phyloP scores from a whole-genome alignment of 352 stramenopile genomes.

The Phytophthora cryptogea region DNA sequence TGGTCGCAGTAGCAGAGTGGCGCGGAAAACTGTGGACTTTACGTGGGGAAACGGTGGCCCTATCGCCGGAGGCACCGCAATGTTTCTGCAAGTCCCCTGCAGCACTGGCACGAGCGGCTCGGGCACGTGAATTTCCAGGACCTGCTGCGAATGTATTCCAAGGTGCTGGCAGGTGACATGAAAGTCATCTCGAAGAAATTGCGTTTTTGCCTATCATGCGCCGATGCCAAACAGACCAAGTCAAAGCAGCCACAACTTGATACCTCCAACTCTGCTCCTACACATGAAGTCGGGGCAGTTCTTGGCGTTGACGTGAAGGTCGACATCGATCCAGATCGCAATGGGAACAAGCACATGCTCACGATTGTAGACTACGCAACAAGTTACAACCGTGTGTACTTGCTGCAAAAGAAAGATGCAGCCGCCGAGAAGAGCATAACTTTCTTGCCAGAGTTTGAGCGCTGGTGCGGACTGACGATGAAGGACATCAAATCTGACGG shows the following conservation, averaged over 20 bases:
- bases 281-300: conserved; percentile 13
- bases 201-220: conserved; percentile 8
- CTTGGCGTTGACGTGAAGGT: conserved; percentile 19
- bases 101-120: conserved; percentile 5
- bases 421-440: too few species aligned
- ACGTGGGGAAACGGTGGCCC: neutral
- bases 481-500: too few species aligned
- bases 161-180: neutral
- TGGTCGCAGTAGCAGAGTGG: neutral
- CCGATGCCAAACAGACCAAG: conserved; percentile 21
- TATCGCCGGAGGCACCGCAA: too few species aligned
- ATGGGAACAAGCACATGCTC: conserved; percentile 12
- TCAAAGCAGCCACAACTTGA: conserved; percentile 8
- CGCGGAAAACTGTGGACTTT: neutral
- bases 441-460: too few species aligned
- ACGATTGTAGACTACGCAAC: conserved; percentile 20
- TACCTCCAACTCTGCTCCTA: conserved; percentile 7
- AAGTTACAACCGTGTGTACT: conserved; percentile 14
- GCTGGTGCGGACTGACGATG: too few species aligned
- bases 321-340: conserved; percentile 4
- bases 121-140: conserved; percentile 15
- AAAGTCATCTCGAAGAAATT: conserved; percentile 5
- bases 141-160: neutral
- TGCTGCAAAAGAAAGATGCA: conserved; percentile 10
- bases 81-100: too few species aligned